Evolutionary conservation across 2,329 filamentous ascomycete genomes (phyloP), one percentile per base, ranked within the genome.

Genomic region (Aspergillus thermomutatus): DNA sequence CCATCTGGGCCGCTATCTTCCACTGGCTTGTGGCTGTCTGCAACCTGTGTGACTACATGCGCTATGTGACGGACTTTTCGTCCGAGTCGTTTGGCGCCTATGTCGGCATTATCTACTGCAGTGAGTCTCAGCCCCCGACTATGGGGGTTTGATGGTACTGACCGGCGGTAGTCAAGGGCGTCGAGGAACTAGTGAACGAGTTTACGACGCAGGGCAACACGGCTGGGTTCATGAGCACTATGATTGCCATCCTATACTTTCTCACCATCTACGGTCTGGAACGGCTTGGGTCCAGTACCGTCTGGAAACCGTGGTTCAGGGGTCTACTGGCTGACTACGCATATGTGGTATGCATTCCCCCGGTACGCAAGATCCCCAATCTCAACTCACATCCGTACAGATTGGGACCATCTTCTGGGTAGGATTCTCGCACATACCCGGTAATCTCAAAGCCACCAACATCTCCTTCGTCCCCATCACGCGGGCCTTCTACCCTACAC

Each of bases 341-440:
- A 2, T 83, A 81, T 63, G 75, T 77, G 2, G 76, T 78, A 66
- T 60, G 73, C 60, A 8, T 8, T 49, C 41, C 10, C 43, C 10
- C 47, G 23, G 19, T 19, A 1, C 6, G 19, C n/a, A 14, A 2
- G 14, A 37, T 28, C 14, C 26, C 3, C 25, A 5, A 26, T 26
- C 25, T 5, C 25, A 26, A 28, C 8, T 50, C 26, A 21, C 49
- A 19, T 25, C 27, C 27, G 9, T 50, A 14, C 51, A 77, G 68
- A 77, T 82, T 27, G 78, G 77, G 1, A 83, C 80, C 0, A 69
- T 94, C 61, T 94, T 94, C 80, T 94, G 94, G 72, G 90, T 90
- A 0, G 90, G 90, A 1, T 95, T 94, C 66, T 87, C 92, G 1
- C 88, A 92, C 72, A 83, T 93, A 82, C 49, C 83, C 57, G 90